Percentiles rank a stretch among this genome's conserved stretches.
Conservation (phyloP, 1,139 yeast species). For the Waltiozyma sp. region DNA sequence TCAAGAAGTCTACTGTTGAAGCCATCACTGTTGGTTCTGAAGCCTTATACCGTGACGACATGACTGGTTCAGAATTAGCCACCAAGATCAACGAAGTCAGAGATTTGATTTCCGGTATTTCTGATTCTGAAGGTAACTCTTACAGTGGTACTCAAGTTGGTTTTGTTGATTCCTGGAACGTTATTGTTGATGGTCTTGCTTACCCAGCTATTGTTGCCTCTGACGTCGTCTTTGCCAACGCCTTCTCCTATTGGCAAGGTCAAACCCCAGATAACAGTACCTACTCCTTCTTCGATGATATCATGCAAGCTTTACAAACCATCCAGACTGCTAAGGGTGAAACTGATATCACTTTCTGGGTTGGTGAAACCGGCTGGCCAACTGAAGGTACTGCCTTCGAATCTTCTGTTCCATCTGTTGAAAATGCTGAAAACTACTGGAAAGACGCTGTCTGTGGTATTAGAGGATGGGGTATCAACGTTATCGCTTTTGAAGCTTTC, state of each 20-base stretch:
- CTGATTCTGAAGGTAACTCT: conserved; percentile 73
- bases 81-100: conserved; percentile 49
- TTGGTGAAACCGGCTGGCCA: conserved; percentile 99
- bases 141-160: conserved; percentile 71
- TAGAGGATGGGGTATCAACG: conserved; percentile 92
- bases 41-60: conserved; percentile 77
- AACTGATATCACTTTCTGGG: conserved; percentile 80
- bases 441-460: conserved; percentile 81
- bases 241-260: conserved; percentile 98
- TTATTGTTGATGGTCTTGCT: conserved; percentile 68
- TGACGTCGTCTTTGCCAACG: conserved; percentile 83
- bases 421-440: conserved; percentile 75
- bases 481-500: conserved; percentile 84
- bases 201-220: conserved; percentile 64
- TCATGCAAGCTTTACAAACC: conserved; percentile 88
- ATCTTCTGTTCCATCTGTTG: conserved; percentile 50
- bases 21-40: conserved; percentile 85
- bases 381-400: conserved; percentile 72
- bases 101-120: conserved; percentile 41
- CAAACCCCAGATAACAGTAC: conserved; percentile 73
- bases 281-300: conserved; percentile 86
- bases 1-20: conserved; percentile 57
- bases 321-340: conserved; percentile 79
- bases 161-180: conserved; percentile 93
- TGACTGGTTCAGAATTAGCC: conserved; percentile 62